Conservation (phyloP, 352 stramenopile genomes). For the Phytophthora pistaciae region DNA sequence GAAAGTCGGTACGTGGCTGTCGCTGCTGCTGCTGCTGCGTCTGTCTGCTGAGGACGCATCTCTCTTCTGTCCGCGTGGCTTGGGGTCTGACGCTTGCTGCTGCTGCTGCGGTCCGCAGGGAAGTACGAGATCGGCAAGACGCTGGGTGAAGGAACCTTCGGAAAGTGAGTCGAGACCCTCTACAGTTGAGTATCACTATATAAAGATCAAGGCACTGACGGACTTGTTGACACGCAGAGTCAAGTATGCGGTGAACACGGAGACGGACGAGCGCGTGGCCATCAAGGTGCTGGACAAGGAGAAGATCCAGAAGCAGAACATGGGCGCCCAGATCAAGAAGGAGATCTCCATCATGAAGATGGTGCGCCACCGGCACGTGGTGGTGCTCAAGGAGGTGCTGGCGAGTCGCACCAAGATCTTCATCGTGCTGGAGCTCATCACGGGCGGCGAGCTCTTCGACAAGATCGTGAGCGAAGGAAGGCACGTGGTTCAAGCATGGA, state of each 20-base stretch:
- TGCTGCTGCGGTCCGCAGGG: constrained; percentile 52
- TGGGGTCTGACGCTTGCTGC: background rate
- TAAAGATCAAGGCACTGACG: background rate
- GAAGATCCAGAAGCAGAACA: constrained; percentile 99
- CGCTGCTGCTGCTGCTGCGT: background rate
- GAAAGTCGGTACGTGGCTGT: constrained; percentile 57
- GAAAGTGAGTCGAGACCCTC: constrained; percentile 82
- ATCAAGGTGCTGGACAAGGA: constrained; percentile 99
- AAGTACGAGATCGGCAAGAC: constrained; percentile 98
- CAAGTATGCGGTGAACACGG: constrained; percentile 96
- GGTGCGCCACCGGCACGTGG: constrained; percentile 91
- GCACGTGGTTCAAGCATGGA: constrained; percentile 33
- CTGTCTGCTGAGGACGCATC: background rate
- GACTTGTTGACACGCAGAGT: constrained; percentile 57
- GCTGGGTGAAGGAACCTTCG: constrained; percentile 97
- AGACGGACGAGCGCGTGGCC: constrained; percentile 95
- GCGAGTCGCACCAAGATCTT: constrained; percentile 98
- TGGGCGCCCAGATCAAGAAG: constrained; percentile 98
- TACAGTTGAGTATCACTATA: background rate
- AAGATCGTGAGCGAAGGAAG: constrained; percentile 96
- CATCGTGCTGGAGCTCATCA: constrained; percentile 94
- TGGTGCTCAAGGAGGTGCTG: constrained; percentile 91
- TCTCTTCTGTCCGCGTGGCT: background rate
- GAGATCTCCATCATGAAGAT: constrained; percentile 99
- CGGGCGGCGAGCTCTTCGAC: constrained; percentile 94